Percentiles rank a stretch among this genome's conserved stretches.
Conservation (phyloP, 2,329 filamentous ascomycete species). For the Fusarium siculi region DNA sequence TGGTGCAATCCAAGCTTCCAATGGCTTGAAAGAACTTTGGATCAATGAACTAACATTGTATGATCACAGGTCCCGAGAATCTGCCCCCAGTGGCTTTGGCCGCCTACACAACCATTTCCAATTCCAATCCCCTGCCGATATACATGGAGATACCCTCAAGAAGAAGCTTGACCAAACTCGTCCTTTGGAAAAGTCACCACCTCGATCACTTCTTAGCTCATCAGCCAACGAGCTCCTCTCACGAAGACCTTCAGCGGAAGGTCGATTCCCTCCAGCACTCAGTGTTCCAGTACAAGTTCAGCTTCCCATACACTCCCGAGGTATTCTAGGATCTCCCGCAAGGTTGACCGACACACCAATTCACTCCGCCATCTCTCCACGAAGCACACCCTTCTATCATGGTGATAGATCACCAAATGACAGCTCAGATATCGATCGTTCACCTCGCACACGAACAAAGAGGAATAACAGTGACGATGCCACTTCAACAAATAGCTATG, state of each 20-base stretch:
- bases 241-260: constrained; percentile 52
- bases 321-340: constrained; percentile 57
- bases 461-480: constrained; percentile 66
- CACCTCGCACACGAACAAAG: constrained; percentile 56
- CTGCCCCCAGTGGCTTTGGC: constrained; percentile 56
- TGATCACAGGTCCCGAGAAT: constrained; percentile 54
- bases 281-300: constrained; percentile 58
- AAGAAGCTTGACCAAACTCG: constrained; percentile 65
- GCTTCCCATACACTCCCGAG: constrained; percentile 51
- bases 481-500: constrained; percentile 58
- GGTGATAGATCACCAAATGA: constrained; percentile 57
- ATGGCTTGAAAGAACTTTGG: neutral
- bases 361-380: constrained; percentile 61
- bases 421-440: constrained; percentile 58
- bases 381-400: constrained; percentile 55
- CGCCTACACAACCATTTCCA: constrained; percentile 62
- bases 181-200: constrained; percentile 58
- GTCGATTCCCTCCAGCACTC: constrained; percentile 53
- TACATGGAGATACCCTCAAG: constrained; percentile 62
- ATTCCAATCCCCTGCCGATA: constrained; percentile 58
- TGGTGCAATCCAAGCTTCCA: constrained; percentile 1
- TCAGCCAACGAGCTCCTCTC: constrained; percentile 54
- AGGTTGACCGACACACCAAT: constrained; percentile 58
- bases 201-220: constrained; percentile 56
- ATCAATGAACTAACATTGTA: constrained; percentile 28